Base-by-base conservation (phyloP, 2,329 filamentous ascomycete genomes). In the Biscogniauxia mediterranea region DNA sequence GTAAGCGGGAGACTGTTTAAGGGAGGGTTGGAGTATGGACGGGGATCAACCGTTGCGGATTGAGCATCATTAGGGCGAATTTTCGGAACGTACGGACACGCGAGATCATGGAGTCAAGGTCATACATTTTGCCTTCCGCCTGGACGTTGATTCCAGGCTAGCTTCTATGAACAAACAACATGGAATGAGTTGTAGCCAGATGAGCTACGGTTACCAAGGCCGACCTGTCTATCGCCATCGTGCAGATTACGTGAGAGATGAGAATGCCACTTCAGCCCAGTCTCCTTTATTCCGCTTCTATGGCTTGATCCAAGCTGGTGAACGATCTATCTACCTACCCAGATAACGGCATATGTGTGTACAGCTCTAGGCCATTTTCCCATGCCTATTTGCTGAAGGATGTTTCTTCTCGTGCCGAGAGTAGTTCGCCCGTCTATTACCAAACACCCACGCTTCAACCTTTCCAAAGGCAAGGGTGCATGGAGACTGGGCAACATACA, bases 1-100 rank as follows among this genome's bases (percentile, higher is more conserved):
- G 93, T 82, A 96, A 95, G 89, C 88, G 92, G 72, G 92, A 96
- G 78, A 81, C 87, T 73, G 93, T 90, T 83, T 97, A 66, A 72
- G 52, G 61, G 63, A 66, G 61, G 63, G 61, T 61, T 67, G 63
- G 63, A 65, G 61, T 59, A 65, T 66, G 59, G 64, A 64, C 61
- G 63, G 67, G 66, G 69, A 60, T 61, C 57, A 63, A 66, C 70
- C 66, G 68, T 66, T 65, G 67, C 64, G 64, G 65, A 66, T 66
- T 46, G 67, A 67, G 70, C 68, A 71, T 70, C 62, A 66, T 46
- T 46, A n/a, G 38, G 69, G 70, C 67, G 70, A 68, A 69, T 67
- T 69, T 69, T 68, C 66, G 69, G 69, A 67, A 68, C 57, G 69
- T 70, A 70, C 64, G 68, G 69, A 71, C 66, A 72, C 70, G 68